phyloP scores from a whole-genome alignment of 257 asterid species.

The Lycium ferocissimum region DNA sequence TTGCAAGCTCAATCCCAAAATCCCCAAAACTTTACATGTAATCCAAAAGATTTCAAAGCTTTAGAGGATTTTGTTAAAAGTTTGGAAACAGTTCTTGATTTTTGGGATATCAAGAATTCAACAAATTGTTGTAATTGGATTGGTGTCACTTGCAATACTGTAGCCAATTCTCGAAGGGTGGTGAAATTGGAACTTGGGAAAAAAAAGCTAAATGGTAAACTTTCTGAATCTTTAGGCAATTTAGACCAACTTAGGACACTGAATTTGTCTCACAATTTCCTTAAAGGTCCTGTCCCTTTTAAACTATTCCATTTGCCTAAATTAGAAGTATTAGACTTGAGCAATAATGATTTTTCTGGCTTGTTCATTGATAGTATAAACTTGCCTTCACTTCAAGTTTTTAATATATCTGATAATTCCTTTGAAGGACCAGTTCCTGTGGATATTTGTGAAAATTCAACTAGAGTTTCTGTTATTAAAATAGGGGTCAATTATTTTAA shows the following conservation, averaged over 20 bases:
- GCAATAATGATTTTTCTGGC: slow-evolving; percentile 59
- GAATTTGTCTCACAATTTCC: slow-evolving; percentile 64
- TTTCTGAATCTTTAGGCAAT: slow-evolving; percentile 59
- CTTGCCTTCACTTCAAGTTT: slow-evolving; percentile 57
- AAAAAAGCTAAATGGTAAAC: slow-evolving; percentile 49
- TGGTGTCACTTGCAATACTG: slow-evolving; percentile 57
- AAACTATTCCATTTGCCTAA: slow-evolving; percentile 59
- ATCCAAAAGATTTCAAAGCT: slow-evolving; percentile 55
- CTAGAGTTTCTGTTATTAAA: slow-evolving; percentile 48
- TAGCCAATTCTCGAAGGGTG: slow-evolving; percentile 47
- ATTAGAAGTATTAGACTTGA: slow-evolving; percentile 64
- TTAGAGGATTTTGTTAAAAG: slow-evolving; percentile 48
- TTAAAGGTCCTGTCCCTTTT: slow-evolving; percentile 61
- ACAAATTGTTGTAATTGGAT: slow-evolving; percentile 69
- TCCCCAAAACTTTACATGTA: slow-evolving; percentile 60
- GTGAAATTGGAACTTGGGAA: slow-evolving; percentile 61
- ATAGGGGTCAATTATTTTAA: slow-evolving; percentile 53
- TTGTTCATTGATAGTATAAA: slow-evolving; percentile 46
- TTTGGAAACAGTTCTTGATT: slow-evolving; percentile 50
- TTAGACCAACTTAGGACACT: slow-evolving; percentile 72
- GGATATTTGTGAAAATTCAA: slow-evolving; percentile 65
- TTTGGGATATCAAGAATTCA: slow-evolving; percentile 56
- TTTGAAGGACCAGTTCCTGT: slow-evolving; percentile 61
- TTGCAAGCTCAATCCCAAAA: slow-evolving; percentile 41
- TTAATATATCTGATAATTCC: slow-evolving; percentile 64